Percentiles rank a stretch among this genome's conserved stretches.
Evolutionary conservation across 1,139 yeast genomes (phyloP).

Genomic region (Geotrichum candidum): DNA sequence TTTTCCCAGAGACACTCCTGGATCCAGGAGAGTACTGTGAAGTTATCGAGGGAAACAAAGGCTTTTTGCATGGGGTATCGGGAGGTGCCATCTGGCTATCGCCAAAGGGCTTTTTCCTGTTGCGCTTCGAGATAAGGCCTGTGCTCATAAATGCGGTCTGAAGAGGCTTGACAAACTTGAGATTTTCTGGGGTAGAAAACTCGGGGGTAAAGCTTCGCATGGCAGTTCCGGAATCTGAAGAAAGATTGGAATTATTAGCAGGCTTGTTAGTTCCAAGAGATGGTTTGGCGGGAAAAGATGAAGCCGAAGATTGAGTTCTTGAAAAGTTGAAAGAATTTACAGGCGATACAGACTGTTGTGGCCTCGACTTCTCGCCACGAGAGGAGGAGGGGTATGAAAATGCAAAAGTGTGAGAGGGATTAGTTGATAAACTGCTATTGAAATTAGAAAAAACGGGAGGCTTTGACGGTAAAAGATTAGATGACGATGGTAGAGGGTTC

Average conservation of each 20-base stretch:
- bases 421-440: neutral
- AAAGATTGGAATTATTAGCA: constrained; percentile 24
- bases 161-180: constrained; percentile 70
- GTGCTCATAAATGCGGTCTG: constrained; percentile 79
- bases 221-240: constrained; percentile 23
- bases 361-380: neutral
- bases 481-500: neutral
- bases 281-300: neutral
- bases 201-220: constrained; percentile 17
- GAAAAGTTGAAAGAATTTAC: neutral
- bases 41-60: constrained; percentile 21
- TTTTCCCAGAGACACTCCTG: constrained; percentile 1
- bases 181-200: constrained; percentile 42
- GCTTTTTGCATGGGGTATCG: constrained; percentile 79
- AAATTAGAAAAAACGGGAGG: neutral
- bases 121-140: constrained; percentile 68
- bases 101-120: constrained; percentile 34
- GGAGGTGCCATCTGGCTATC: constrained; percentile 42
- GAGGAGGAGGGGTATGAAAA: constrained; percentile 14
- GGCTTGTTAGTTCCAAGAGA: constrained; percentile 6
- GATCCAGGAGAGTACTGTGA: constrained; percentile 4
- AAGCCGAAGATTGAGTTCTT: constrained; percentile 1
- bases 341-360: constrained; percentile 1
- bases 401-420: constrained; percentile 17
- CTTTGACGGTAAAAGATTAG: constrained; percentile 3